Percentiles rank a stretch among this genome's conserved stretches.
Evolutionary conservation across 129 eudicot genomes (phyloP).

Genomic region (Artemisia argyi): DNA sequence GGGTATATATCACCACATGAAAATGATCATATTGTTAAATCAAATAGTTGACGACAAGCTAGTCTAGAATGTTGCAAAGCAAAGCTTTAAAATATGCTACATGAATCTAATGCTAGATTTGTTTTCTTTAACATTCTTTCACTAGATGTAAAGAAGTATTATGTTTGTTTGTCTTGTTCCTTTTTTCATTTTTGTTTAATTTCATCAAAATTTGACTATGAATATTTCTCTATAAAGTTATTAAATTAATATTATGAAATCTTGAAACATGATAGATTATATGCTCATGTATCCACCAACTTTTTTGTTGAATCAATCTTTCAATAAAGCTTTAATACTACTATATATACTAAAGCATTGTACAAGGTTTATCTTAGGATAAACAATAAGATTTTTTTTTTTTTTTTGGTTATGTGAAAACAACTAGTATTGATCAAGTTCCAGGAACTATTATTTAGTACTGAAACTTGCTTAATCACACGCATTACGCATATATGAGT

Average conservation of each 20-base stretch:
- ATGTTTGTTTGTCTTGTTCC: slow-evolving; percentile 20
- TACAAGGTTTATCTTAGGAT: background rate
- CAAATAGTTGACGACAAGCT: slow-evolving; percentile 9
- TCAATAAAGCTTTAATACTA: background rate
- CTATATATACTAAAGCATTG: background rate
- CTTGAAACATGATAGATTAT: slow-evolving; percentile 9
- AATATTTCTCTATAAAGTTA: background rate
- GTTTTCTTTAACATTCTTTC: slow-evolving; percentile 12
- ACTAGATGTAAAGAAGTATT: slow-evolving; percentile 26
- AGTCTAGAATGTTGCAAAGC: background rate
- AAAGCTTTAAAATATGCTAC: slow-evolving; percentile 25
- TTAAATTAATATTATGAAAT: slow-evolving; percentile 17
- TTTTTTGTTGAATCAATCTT: background rate
- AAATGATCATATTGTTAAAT: background rate
- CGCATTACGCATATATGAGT: background rate
- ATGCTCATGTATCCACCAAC: slow-evolving; percentile 7
- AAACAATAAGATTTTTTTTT: background rate
- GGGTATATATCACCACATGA: background rate
- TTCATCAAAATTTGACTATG: slow-evolving; percentile 10
- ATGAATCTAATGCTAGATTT: slow-evolving; percentile 32
- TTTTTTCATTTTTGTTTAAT: background rate
- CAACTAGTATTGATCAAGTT: too few relatives aligned
- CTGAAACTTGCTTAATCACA: background rate
- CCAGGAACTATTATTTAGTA: too few relatives aligned
- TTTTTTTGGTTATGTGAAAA: too few relatives aligned